These are phyloP conservation scores for Saxophila tyrrhenica DNA, from an alignment of 495 filamentous ascomycete species.

Conservation along the genomic window DNA sequence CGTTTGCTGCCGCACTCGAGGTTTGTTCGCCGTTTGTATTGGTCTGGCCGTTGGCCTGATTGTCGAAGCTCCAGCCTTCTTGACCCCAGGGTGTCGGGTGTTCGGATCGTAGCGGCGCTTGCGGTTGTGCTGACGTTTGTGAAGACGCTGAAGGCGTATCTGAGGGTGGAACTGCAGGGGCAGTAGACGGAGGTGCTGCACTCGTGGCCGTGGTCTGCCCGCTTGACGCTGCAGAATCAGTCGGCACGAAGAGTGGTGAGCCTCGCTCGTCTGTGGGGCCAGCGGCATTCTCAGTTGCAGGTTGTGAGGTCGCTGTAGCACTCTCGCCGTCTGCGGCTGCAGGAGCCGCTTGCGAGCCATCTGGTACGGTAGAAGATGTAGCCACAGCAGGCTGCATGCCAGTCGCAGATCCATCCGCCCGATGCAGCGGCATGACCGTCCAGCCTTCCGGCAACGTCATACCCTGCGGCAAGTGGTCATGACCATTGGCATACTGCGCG, in stretches of 20 bases:
- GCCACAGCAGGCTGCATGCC: background rate
- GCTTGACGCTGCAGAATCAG: background rate
- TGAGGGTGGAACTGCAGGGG: background rate
- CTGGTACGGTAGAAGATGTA: background rate
- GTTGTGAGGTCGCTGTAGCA: background rate
- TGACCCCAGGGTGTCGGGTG: conserved; percentile 4
- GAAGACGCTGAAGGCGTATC: background rate
- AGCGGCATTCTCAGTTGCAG: background rate
- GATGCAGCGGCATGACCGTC: conserved; percentile 20
- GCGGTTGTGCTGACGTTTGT: background rate
- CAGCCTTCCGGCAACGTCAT: conserved; percentile 22
- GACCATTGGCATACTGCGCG: conserved; percentile 11
- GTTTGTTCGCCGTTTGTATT: background rate
- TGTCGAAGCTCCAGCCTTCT: conserved; percentile 16
- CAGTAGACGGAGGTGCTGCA: too few relatives aligned
- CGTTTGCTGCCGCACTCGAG: background rate
- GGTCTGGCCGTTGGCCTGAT: background rate
- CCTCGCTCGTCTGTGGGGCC: conserved; percentile 13
- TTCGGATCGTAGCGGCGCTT: too few relatives aligned
- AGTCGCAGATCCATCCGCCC: conserved; percentile 1
- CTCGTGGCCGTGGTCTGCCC: background rate
- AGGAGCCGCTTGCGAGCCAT: background rate
- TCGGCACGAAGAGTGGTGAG: conserved; percentile 16
- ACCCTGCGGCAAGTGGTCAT: conserved; percentile 16
- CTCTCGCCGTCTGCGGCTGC: background rate